These are phyloP conservation scores for Pontederia paniculata DNA, from an alignment of 176 grass and related monocot genomes.

Conservation along the genomic window DNA sequence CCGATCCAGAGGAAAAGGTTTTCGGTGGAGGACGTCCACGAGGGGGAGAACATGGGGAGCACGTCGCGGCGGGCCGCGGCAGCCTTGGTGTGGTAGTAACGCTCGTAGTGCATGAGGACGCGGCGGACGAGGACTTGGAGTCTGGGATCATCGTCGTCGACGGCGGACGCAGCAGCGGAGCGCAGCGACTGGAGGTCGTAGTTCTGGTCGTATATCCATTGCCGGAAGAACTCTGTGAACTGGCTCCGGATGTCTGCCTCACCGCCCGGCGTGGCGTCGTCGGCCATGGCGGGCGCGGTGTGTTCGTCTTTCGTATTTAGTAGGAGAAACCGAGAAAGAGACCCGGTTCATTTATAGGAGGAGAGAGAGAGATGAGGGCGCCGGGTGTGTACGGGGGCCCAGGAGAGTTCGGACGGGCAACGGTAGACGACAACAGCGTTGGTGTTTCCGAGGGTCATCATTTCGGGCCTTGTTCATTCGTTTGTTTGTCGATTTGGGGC, in stretches of 20 bases:
- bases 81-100: slow-evolving; percentile 54
- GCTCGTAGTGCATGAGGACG: slow-evolving; percentile 51
- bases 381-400: no score
- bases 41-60: slow-evolving; percentile 48
- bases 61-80: slow-evolving; percentile 33
- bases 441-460: no score
- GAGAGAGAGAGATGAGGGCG: no score
- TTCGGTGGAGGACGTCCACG: slow-evolving; percentile 71
- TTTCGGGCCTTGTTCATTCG: no score
- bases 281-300: background rate
- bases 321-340: no score
- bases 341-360: no score
- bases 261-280: background rate
- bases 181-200: slow-evolving; percentile 49
- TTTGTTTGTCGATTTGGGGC: no score
- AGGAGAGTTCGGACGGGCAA: no score
- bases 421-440: no score
- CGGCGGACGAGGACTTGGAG: slow-evolving; percentile 29
- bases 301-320: no score
- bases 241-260: background rate
- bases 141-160: background rate
- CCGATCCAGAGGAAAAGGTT: slow-evolving; percentile 66
- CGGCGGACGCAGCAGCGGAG: slow-evolving; percentile 5
- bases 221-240: slow-evolving; percentile 40
- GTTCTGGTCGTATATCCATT: slow-evolving; percentile 43